Evolutionary conservation across 2,329 filamentous ascomycete species (phyloP).

Genomic region (Juglanconis sp.): DNA sequence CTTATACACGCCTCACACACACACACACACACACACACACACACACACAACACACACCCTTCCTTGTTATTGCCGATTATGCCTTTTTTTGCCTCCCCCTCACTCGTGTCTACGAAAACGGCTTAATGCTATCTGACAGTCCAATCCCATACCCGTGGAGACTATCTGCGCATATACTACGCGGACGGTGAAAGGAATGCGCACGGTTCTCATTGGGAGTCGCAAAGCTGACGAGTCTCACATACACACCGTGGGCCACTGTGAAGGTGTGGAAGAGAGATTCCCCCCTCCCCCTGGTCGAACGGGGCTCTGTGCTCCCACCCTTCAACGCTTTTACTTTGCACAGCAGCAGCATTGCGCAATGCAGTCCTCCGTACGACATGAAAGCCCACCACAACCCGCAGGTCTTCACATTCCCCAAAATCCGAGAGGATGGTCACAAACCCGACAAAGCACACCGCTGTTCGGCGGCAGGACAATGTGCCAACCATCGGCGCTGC

Average conservation of each 20-base stretch:
- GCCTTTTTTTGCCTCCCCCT: background rate
- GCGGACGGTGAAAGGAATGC: no score
- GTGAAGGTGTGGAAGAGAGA: no score
- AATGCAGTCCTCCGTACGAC: background rate
- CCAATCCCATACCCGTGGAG: background rate
- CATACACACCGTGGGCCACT: background rate
- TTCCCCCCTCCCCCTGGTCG: background rate
- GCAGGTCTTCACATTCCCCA: no score
- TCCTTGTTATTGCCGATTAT: conserved; percentile 1
- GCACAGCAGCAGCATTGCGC: background rate
- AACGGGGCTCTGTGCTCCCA: background rate
- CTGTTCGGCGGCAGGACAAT: background rate
- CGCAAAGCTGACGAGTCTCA: background rate
- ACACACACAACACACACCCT: no score
- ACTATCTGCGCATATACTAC: no score
- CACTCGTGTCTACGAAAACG: no score
- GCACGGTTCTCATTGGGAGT: background rate
- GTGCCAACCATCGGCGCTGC: background rate
- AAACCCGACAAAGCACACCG: background rate
- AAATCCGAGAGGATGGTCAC: background rate
- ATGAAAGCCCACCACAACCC: no score
- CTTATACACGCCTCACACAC: background rate
- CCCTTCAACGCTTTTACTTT: background rate
- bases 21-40: background rate
- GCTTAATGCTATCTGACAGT: background rate